Evolutionary conservation across 306 rosid genomes (phyloP).

Genomic region (Glycine latifolia): DNA sequence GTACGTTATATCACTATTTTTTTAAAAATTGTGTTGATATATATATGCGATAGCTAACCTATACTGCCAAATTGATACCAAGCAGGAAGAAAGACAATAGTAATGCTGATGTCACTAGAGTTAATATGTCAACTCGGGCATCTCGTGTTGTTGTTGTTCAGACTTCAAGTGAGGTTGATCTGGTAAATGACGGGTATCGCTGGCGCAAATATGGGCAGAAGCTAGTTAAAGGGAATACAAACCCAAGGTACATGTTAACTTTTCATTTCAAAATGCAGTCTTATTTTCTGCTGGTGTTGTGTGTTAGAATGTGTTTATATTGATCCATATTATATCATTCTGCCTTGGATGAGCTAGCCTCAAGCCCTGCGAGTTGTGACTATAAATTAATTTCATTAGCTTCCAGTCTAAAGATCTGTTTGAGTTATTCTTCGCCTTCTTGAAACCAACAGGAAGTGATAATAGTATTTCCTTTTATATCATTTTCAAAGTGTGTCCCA

Average conservation of each 20-base stretch:
- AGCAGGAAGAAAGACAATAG: slow-evolving; percentile 70
- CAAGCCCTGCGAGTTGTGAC: slow-evolving; percentile 18
- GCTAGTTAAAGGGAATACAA: slow-evolving; percentile 80
- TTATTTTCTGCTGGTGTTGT: slow-evolving; percentile 14
- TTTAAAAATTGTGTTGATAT: slow-evolving; percentile 27
- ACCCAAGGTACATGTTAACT: slow-evolving; percentile 73
- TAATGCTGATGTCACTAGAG: slow-evolving; percentile 47
- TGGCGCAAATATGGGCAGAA: slow-evolving; percentile 99
- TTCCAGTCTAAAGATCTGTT: slow-evolving; percentile 9
- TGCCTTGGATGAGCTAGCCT: slow-evolving; percentile 27
- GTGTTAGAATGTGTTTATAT: slow-evolving; percentile 11
- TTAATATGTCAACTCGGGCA: slow-evolving; percentile 61
- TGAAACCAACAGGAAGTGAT: slow-evolving; percentile 19
- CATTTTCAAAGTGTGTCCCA: not conserved
- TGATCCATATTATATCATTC: not conserved
- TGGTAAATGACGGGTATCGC: slow-evolving; percentile 85
- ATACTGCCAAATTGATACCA: slow-evolving; percentile 41
- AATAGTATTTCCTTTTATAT: not conserved
- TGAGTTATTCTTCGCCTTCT: slow-evolving; percentile 1
- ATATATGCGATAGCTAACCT: slow-evolving; percentile 39
- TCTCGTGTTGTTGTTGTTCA: slow-evolving; percentile 72
- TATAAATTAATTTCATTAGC: slow-evolving; percentile 30
- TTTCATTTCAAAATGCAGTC: slow-evolving; percentile 34
- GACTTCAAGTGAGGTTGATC: slow-evolving; percentile 79
- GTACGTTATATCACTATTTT: slow-evolving; percentile 59